A percentile compares a stretch with the other conserved stretches of the same genome.
Evolutionary conservation across 495 filamentous ascomycete genomes (phyloP).

Genomic region (Tuber microsphaerosporum): DNA sequence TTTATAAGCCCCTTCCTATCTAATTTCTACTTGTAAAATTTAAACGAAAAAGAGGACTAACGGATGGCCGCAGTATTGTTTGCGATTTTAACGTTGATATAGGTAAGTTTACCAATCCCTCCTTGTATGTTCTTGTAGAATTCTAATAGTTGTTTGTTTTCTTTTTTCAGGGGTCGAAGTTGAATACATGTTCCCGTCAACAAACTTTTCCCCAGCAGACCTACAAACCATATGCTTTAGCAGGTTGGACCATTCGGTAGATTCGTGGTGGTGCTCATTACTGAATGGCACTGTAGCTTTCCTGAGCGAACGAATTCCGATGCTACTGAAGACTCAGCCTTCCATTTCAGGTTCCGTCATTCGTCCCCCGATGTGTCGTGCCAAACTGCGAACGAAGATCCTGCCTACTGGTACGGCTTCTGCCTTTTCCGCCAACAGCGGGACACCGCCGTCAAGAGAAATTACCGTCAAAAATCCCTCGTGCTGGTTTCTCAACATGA

Average conservation of each 20-base stretch:
- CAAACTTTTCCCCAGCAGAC: conserved; percentile 38
- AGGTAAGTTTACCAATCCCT: conserved; percentile 25
- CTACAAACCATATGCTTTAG: conserved; percentile 42
- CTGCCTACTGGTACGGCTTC: conserved; percentile 41
- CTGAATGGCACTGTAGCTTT: conserved; percentile 28
- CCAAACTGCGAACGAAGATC: conserved; percentile 30
- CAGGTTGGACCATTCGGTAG: conserved; percentile 25
- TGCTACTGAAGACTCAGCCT: conserved; percentile 36
- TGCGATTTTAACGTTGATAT: conserved; percentile 43
- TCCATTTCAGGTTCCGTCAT: conserved; percentile 41
- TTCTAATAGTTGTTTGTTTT: background rate
- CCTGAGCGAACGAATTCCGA: conserved; percentile 41
- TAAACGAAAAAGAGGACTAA: background rate
- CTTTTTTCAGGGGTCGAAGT: conserved; percentile 36
- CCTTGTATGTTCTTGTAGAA: conserved; percentile 4
- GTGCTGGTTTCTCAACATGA: conserved; percentile 41
- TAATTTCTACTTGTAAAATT: conserved; percentile 14
- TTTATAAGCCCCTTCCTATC: conserved; percentile 7
- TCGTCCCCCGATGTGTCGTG: conserved; percentile 35
- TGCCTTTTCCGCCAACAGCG: conserved; percentile 41
- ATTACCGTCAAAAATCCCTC: conserved; percentile 41
- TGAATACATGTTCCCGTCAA: conserved; percentile 42
- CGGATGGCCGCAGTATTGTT: conserved; percentile 35
- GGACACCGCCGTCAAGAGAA: conserved; percentile 37
- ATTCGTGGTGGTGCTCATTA: conserved; percentile 6